Base-by-base conservation (phyloP, 139 green algal genomes). In the Mesotaenium endlicherianum region DNA sequence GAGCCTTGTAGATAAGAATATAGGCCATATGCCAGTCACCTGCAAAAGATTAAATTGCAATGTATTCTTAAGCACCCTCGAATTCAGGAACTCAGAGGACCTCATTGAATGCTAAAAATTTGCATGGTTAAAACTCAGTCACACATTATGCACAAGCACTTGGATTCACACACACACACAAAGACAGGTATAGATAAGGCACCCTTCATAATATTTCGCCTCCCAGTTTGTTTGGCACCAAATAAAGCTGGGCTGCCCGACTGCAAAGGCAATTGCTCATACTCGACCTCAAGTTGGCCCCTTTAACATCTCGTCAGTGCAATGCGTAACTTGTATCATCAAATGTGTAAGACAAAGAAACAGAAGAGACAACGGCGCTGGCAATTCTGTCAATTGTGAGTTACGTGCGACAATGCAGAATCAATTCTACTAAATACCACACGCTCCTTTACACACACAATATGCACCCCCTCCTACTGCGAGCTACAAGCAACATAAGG, bases 11-110 rank as follows among this genome's bases (percentile, higher is more conserved):
- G 38, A 87, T 26, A 53, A 71, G 60, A 39, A 87, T 85, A 14
- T 87, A 87, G 0, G 81, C 81, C 81, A 87, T 87, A 41, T 87
- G 80, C 80, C 80, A 86, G 55, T 86, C 80, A 0, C 80, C 80
- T 86, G 68, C 40, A 57, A 1, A 26, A 40, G 47, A 82, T 40
- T 82, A 20, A 42, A 84, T 60, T 26, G 36, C 34, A 77, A 26
- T 59, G 41, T 36, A 59, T 38, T 59, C 3, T 6, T 59, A 77
- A 43, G 64, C 14, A 64, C 11, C 42, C 11, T 68, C 64, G 8
- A 78, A 68, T 30, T 69, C 14, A 78, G 44, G 11, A 67, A 59
- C 5, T 16, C 43, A 39, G 11, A 5, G 31, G 20, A 11, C 20
- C 43, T 55, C 43, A 78, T 30, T 36, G 16, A 14, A 14, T 8